Evolutionary conservation across 1,139 yeast genomes (phyloP).

Genomic region (Kurtzmaniella quercitrusa): DNA sequence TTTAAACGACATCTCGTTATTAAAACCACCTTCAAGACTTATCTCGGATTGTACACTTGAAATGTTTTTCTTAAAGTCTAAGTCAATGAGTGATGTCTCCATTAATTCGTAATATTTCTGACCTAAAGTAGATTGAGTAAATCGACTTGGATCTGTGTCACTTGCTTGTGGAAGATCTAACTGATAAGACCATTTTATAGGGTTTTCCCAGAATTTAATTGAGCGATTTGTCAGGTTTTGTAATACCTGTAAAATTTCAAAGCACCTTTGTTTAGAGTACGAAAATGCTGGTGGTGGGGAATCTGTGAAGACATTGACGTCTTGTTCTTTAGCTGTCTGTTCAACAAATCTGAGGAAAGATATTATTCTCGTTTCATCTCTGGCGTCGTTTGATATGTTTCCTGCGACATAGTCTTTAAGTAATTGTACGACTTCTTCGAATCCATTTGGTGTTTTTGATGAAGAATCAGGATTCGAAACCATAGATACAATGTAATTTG

Average conservation of each 20-base stretch:
- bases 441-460: conserved; percentile 19
- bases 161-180: conserved; percentile 38
- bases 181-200: conserved; percentile 43
- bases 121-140: conserved; percentile 7
- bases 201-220: conserved; percentile 46
- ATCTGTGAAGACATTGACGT: conserved; percentile 13
- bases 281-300: conserved; percentile 26
- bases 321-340: conserved; percentile 18
- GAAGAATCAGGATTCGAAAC: background rate
- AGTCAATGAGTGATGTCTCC: background rate
- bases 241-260: conserved; percentile 33
- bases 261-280: conserved; percentile 45
- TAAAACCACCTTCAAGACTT: background rate
- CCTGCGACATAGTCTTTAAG: conserved; percentile 50
- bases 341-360: conserved; percentile 33
- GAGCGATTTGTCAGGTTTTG: conserved; percentile 8
- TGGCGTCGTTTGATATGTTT: conserved; percentile 38
- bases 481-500: conserved; percentile 17
- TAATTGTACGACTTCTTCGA: conserved; percentile 33
- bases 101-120: background rate
- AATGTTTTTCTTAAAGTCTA: background rate
- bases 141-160: conserved; percentile 2
- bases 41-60: background rate
- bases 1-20: background rate
- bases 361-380: conserved; percentile 30